Percentiles rank a stretch among this genome's conserved stretches.
phyloP scores from a whole-genome alignment of 2,329 filamentous ascomycete genomes.

The Lasiodiplodia gonubiensis region DNA sequence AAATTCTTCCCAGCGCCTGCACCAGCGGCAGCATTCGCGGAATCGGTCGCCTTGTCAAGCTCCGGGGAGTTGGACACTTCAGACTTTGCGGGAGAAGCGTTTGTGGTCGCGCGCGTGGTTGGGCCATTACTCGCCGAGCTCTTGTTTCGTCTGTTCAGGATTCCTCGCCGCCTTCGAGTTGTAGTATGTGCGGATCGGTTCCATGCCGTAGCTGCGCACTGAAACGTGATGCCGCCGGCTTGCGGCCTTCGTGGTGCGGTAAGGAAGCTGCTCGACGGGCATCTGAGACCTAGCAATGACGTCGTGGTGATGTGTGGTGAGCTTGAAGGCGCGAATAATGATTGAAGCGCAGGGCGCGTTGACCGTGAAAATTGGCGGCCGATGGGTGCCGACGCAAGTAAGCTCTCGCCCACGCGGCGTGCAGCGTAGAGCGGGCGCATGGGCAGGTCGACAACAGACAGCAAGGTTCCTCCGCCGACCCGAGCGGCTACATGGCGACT shows the following conservation, averaged over 20 bases:
- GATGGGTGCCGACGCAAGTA: not conserved
- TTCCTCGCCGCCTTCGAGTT: conserved; percentile 31
- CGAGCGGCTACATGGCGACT: conserved; percentile 50
- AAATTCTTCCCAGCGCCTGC: conserved; percentile 50
- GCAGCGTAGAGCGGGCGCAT: conserved; percentile 28
- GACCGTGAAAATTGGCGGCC: conserved; percentile 7
- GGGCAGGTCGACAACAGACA: conserved; percentile 39
- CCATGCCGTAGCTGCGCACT: conserved; percentile 34
- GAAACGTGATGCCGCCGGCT: not conserved
- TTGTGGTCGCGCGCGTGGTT: conserved; percentile 28
- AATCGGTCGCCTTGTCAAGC: conserved; percentile 32
- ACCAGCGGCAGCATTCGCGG: conserved; percentile 35
- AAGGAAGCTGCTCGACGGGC: not conserved
- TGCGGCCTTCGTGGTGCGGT: conserved; percentile 1
- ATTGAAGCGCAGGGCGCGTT: conserved; percentile 1
- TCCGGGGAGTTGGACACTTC: conserved; percentile 33
- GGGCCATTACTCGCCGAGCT: conserved; percentile 43
- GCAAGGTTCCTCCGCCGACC: conserved; percentile 44
- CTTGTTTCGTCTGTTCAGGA: conserved; percentile 42
- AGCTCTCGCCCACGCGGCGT: conserved; percentile 8
- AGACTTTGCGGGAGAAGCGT: conserved; percentile 33
- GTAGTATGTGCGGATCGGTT: conserved; percentile 38
- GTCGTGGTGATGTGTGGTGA: conserved; percentile 21
- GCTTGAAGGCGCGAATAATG: not conserved
- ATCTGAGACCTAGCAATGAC: conserved; percentile 25